Conservation (phyloP, 306 rosid genomes). For the Geum urbanum region DNA sequence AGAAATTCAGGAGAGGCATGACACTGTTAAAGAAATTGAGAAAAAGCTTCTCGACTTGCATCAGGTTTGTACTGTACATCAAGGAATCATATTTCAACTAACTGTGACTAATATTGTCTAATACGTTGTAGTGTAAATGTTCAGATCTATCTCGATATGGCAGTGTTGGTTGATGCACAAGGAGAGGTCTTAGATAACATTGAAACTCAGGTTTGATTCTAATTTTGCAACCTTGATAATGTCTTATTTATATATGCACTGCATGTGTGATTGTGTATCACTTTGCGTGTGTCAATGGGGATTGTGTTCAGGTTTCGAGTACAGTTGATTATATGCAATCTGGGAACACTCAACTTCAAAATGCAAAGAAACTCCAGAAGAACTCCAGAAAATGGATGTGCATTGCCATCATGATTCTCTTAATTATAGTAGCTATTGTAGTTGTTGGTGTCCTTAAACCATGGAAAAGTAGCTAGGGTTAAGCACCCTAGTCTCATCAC, state of each 20-base stretch:
- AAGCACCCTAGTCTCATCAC: slow-evolving; percentile 39
- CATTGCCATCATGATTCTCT: slow-evolving; percentile 70
- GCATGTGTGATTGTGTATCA: slow-evolving; percentile 19
- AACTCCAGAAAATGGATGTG: slow-evolving; percentile 84
- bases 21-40: slow-evolving; percentile 88
- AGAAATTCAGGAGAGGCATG: slow-evolving; percentile 97
- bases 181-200: slow-evolving; percentile 89
- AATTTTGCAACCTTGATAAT: slow-evolving; percentile 18
- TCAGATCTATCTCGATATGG: slow-evolving; percentile 92
- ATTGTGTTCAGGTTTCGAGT: slow-evolving; percentile 61
- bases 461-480: slow-evolving; percentile 74
- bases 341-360: slow-evolving; percentile 75
- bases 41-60: slow-evolving; percentile 90
- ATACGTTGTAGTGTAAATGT: slow-evolving; percentile 18
- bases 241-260: slow-evolving; percentile 19
- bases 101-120: slow-evolving; percentile 11
- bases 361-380: slow-evolving; percentile 86
- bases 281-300: slow-evolving; percentile 39
- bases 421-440: slow-evolving; percentile 62
- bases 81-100: neutral
- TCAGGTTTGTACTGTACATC: slow-evolving; percentile 50
- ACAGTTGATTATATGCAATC: slow-evolving; percentile 72
- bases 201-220: slow-evolving; percentile 76
- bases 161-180: slow-evolving; percentile 93
- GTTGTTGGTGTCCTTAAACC: slow-evolving; percentile 70